Evolutionary conservation across 257 asterid species (phyloP).

Genomic region (Ophiorrhiza pumila): DNA sequence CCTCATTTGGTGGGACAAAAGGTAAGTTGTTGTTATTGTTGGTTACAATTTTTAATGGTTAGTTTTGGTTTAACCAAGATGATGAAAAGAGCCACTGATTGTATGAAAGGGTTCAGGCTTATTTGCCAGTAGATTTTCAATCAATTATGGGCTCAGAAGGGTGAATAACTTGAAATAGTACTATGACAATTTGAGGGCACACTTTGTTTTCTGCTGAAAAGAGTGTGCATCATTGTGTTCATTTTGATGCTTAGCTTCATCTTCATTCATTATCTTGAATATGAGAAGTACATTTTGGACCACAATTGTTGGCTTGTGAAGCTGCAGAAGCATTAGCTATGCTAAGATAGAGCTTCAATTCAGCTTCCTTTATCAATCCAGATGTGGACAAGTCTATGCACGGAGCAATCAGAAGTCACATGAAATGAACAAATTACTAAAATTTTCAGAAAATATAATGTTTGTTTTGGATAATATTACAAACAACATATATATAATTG

Average conservation of each 20-base stretch:
- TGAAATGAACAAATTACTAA: background rate
- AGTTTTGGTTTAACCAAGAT: no score
- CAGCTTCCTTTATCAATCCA: background rate
- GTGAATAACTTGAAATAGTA: background rate
- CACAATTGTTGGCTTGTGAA: background rate
- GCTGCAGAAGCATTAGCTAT: background rate
- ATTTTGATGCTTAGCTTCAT: background rate
- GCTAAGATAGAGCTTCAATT: constrained; percentile 6
- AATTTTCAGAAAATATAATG: background rate
- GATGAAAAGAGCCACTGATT: no score
- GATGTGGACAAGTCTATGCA: constrained; percentile 10
- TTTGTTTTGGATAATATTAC: background rate
- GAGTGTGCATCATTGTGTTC: background rate
- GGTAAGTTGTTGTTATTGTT: no score
- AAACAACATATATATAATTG: background rate
- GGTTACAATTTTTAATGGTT: no score
- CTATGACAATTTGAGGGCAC: background rate
- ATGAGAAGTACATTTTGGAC: background rate
- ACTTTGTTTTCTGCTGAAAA: background rate
- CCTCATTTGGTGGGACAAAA: no score
- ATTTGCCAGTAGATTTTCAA: no score
- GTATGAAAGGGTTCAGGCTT: no score
- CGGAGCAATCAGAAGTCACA: background rate
- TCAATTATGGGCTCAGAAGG: no score
- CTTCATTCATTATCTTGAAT: background rate